Evolutionary conservation across 495 filamentous ascomycete species (phyloP).

Genomic region (Talaromyces ruber): DNA sequence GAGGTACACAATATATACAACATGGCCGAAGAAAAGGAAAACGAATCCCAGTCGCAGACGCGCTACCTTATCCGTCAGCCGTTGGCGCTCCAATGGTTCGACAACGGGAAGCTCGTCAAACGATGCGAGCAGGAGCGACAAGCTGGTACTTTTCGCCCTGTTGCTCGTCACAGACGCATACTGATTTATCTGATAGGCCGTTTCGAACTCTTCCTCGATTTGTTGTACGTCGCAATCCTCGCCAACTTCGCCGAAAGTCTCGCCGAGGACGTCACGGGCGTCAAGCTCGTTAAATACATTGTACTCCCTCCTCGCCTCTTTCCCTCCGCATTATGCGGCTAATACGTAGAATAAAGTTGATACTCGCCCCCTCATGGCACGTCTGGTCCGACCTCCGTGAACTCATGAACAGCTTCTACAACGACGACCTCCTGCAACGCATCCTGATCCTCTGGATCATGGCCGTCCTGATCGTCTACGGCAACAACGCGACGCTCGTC

Average conservation of each 20-base stretch:
- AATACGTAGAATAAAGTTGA: slow-evolving; percentile 17
- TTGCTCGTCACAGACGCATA: neutral
- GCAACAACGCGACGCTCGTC: slow-evolving; percentile 37
- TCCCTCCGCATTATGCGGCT: neutral
- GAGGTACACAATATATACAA: neutral
- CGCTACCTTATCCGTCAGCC: slow-evolving; percentile 28
- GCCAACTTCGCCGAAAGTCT: slow-evolving; percentile 37
- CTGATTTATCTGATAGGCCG: slow-evolving; percentile 17
- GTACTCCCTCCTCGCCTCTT: slow-evolving; percentile 13
- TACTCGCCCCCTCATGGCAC: slow-evolving; percentile 37
- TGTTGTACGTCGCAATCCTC: slow-evolving; percentile 37
- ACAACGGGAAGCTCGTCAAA: slow-evolving; percentile 23
- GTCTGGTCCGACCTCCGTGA: slow-evolving; percentile 39
- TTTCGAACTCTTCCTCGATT: slow-evolving; percentile 42
- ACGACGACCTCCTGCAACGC: slow-evolving; percentile 39
- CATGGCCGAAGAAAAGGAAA: slow-evolving; percentile 1
- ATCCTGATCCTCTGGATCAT: slow-evolving; percentile 39
- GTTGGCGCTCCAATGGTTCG: slow-evolving; percentile 32
- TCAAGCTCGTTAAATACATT: slow-evolving; percentile 35
- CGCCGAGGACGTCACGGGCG: slow-evolving; percentile 32
- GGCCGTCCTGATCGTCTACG: slow-evolving; percentile 35
- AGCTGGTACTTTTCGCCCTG: slow-evolving; percentile 13
- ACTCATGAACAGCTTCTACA: slow-evolving; percentile 42
- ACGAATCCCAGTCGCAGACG: slow-evolving; percentile 12
- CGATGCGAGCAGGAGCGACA: slow-evolving; percentile 26